Conservation (phyloP, 176 grass and related monocot genomes). For the Hsuehochloa calcarea region DNA sequence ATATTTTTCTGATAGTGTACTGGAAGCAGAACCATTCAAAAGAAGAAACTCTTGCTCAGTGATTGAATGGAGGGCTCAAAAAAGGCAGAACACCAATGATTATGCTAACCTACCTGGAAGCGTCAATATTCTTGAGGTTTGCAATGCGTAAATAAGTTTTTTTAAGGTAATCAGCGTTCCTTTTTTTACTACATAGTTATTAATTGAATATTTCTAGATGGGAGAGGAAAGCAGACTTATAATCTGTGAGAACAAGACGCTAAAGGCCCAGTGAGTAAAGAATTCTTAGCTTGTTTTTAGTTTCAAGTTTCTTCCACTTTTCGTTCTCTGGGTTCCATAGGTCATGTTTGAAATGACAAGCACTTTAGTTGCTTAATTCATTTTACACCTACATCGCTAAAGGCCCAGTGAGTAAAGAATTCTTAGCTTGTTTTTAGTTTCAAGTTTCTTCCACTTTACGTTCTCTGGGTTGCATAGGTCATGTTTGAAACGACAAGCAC, state of each 20-base stretch:
- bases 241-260: neutral
- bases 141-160: neutral
- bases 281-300: neutral
- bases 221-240: slow-evolving; percentile 2
- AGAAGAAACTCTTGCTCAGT: neutral
- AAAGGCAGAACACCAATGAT: slow-evolving; percentile 23
- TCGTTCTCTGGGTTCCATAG: neutral
- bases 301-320: neutral
- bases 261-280: slow-evolving; percentile 16
- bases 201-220: slow-evolving; percentile 20
- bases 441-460: neutral
- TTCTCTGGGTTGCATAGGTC: neutral
- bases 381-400: neutral
- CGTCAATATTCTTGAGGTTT: slow-evolving; percentile 14
- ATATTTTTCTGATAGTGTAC: slow-evolving; percentile 30
- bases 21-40: slow-evolving; percentile 26
- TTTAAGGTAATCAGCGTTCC: neutral
- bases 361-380: neutral
- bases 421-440: neutral
- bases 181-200: slow-evolving; percentile 1
- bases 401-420: slow-evolving; percentile 12
- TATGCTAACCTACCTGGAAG: neutral
- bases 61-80: slow-evolving; percentile 25
- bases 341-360: neutral
- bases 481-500: neutral